Evolutionary conservation across 2,329 filamentous ascomycete genomes (phyloP).

Genomic region (Orbilia javanica): DNA sequence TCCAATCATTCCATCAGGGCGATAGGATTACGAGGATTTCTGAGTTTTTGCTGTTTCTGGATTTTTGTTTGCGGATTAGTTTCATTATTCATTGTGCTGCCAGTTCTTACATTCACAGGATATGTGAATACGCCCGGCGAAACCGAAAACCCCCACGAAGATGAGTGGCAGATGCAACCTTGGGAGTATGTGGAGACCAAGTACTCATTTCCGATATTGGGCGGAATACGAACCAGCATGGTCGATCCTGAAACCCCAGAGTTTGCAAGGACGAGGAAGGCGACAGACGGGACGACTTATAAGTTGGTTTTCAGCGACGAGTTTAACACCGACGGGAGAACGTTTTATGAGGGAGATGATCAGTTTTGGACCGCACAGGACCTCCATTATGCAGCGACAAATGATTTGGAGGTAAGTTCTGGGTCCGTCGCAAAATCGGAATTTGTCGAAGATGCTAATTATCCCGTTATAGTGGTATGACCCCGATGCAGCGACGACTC

Average conservation of each 20-base stretch:
- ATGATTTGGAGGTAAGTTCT: slow-evolving; percentile 66
- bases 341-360: slow-evolving; percentile 72
- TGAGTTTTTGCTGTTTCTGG: slow-evolving; percentile 60
- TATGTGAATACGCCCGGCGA: slow-evolving; percentile 40
- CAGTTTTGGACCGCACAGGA: slow-evolving; percentile 70
- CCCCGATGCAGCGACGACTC: slow-evolving; percentile 75
- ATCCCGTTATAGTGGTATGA: slow-evolving; percentile 74
- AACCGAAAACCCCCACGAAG: not conserved
- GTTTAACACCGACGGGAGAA: slow-evolving; percentile 70
- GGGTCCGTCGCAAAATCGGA: not conserved
- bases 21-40: slow-evolving; percentile 35
- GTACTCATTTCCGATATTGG: slow-evolving; percentile 67
- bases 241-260: slow-evolving; percentile 71
- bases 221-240: slow-evolving; percentile 68
- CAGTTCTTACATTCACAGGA: slow-evolving; percentile 68
- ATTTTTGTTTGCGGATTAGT: slow-evolving; percentile 69
- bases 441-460: not conserved
- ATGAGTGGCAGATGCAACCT: slow-evolving; percentile 19
- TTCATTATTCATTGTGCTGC: slow-evolving; percentile 69
- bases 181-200: slow-evolving; percentile 61
- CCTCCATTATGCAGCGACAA: slow-evolving; percentile 71
- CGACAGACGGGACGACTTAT: slow-evolving; percentile 67
- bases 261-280: slow-evolving; percentile 67
- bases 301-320: slow-evolving; percentile 72
- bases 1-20: slow-evolving; percentile 26